Evolutionary conservation across 2,329 filamentous ascomycete genomes (phyloP), one percentile per base, ranked within the genome.

Genomic region (Xylariaceae sp.): DNA sequence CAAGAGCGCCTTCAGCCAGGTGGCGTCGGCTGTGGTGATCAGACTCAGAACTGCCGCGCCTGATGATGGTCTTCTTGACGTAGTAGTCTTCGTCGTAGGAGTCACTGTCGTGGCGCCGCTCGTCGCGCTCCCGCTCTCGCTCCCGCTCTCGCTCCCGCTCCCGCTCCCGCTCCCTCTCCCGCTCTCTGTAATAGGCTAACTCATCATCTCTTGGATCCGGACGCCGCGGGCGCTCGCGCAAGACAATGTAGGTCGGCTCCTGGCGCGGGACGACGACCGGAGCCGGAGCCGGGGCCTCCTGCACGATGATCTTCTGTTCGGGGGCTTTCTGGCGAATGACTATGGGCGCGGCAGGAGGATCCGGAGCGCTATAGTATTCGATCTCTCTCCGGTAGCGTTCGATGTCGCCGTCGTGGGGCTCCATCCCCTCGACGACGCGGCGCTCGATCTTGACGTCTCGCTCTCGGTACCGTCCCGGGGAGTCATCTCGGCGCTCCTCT

Each of bases 1-100:
- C 77, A 12, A 80, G 61, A 8, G 75, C 77, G n/a, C 77, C 77
- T 48, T 78, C 75, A 15, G 76, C 76, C 5, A 81, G 54, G 44
- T 78, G 71, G 26, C 71, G 70, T 52, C 67, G 77, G 44, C 72
- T 72, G 42, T 74, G 67, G 31, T 65, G 59, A 25, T 64, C 64
- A 4, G 63, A 57, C 43, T 68, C 70, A 10, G 59, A 58, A 40
- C 71, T 75, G 27, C 67, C 63, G 14, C 68, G 65, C 13, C 63
- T 68, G 21, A 72, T 58, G 26, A 71, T 51, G 30, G 58, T 61
- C 44, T 58, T 60, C 42, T 67, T 60, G 46, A 65, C 55, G 38
- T 65, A 65, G 38, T 65, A 65, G 35, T 58, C 55, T 21, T 69
- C 64, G 40, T 75, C 62, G 29, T 67, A 61, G 7, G 47, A 45